A percentile compares a stretch with the other conserved stretches of the same genome.
phyloP scores from a whole-genome alignment of 2,329 filamentous ascomycete species.

The Gaeumannomyces sp. region DNA sequence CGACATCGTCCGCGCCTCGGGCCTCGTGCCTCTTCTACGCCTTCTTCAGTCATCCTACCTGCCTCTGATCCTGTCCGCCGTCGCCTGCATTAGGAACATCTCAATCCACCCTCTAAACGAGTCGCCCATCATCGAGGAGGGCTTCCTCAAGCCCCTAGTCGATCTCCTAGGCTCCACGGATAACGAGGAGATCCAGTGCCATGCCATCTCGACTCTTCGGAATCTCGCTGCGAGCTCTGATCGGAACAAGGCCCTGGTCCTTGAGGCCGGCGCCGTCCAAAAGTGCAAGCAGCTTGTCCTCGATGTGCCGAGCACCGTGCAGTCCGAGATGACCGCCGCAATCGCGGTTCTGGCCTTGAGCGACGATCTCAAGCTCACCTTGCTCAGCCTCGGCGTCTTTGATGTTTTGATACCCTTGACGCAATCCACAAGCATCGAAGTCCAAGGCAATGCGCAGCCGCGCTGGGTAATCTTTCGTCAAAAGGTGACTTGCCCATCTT shows the following conservation, averaged over 20 bases:
- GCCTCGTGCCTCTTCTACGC: slow-evolving; percentile 76
- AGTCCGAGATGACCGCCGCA: slow-evolving; percentile 99
- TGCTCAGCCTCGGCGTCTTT: slow-evolving; percentile 88
- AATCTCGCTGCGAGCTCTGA: slow-evolving; percentile 96
- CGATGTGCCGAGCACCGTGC: slow-evolving; percentile 86
- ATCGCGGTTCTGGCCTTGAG: slow-evolving; percentile 94
- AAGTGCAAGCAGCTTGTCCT: slow-evolving; percentile 97
- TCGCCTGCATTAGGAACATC: slow-evolving; percentile 97
- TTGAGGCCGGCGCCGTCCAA: slow-evolving; percentile 93
- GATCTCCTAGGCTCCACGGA: slow-evolving; percentile 92
- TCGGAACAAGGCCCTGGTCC: slow-evolving; percentile 93
- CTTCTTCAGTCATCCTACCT: slow-evolving; percentile 93
- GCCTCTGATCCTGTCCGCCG: slow-evolving; percentile 89
- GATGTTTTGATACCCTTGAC: slow-evolving; percentile 94
- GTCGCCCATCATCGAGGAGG: slow-evolving; percentile 96
- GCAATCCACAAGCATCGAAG: slow-evolving; percentile 91
- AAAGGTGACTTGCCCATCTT: slow-evolving; percentile 61
- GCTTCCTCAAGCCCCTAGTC: slow-evolving; percentile 88
- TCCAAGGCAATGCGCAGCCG: slow-evolving; percentile 95
- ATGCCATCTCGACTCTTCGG: slow-evolving; percentile 92
- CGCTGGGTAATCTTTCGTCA: slow-evolving; percentile 89
- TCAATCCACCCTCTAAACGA: slow-evolving; percentile 97
- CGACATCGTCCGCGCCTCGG: slow-evolving; percentile 87
- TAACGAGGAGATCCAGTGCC: slow-evolving; percentile 98
- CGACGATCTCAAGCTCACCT: slow-evolving; percentile 88